Evolutionary conservation across 306 rosid genomes (phyloP).

Genomic region (Sophora flavescens): DNA sequence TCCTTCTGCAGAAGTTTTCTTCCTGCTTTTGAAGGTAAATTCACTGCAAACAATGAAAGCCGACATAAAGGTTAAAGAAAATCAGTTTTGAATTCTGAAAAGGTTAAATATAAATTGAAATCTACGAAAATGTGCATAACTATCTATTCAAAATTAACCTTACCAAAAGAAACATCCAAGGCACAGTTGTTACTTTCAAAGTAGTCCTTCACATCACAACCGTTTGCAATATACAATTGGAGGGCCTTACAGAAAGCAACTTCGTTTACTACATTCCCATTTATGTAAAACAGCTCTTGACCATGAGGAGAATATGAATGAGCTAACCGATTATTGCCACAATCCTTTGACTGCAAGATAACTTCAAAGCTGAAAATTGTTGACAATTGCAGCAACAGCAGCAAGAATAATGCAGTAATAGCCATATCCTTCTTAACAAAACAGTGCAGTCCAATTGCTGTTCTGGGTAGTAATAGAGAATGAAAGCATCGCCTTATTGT

Average conservation of each 20-base stretch:
- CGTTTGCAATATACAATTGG: constrained; percentile 60
- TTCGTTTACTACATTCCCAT: constrained; percentile 62
- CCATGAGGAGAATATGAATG: constrained; percentile 57
- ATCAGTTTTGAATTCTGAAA: background rate
- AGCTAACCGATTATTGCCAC: constrained; percentile 61
- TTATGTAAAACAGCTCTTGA: constrained; percentile 62
- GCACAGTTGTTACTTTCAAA: constrained; percentile 57
- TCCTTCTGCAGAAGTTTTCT: constrained; percentile 72
- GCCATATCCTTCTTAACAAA: constrained; percentile 63
- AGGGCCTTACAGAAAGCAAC: constrained; percentile 68
- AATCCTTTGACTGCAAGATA: constrained; percentile 55
- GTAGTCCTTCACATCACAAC: constrained; percentile 61
- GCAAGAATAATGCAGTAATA: constrained; percentile 47
- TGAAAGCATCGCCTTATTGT: constrained; percentile 46
- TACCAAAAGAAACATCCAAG: constrained; percentile 63
- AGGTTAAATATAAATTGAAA: constrained; percentile 11
- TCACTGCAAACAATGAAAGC: constrained; percentile 58
- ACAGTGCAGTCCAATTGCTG: constrained; percentile 41
- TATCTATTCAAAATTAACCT: constrained; percentile 28
- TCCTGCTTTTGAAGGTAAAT: constrained; percentile 54
- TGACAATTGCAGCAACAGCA: constrained; percentile 59
- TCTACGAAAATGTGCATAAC: constrained; percentile 12
- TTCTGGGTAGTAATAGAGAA: constrained; percentile 34
- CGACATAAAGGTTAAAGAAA: constrained; percentile 34
- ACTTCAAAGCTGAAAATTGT: constrained; percentile 57